phyloP scores from a whole-genome alignment of 306 rosid genomes.

The Biancaea sappan region DNA sequence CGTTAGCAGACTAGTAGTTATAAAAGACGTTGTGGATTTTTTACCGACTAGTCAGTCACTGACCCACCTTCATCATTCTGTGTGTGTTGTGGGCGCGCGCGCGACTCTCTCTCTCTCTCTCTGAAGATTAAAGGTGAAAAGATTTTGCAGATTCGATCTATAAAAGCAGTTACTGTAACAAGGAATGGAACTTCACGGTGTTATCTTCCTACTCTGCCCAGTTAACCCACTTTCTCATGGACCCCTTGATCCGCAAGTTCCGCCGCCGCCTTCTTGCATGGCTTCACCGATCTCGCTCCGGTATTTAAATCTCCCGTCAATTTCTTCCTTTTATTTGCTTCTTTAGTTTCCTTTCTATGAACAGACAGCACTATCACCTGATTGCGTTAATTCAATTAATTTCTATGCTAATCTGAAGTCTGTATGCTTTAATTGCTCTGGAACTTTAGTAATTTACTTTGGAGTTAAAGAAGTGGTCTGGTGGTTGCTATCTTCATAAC shows the following conservation, averaged over 20 bases:
- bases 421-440: neutral
- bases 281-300: conserved; percentile 86
- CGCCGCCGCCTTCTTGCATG: conserved; percentile 69
- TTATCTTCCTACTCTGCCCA: conserved; percentile 33
- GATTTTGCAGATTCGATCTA: conserved; percentile 39
- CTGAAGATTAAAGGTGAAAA: conserved; percentile 6
- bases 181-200: conserved; percentile 49
- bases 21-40: neutral
- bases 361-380: neutral
- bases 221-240: conserved; percentile 45
- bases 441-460: neutral
- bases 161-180: conserved; percentile 10
- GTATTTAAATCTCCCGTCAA: conserved; percentile 35
- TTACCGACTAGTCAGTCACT: conserved; percentile 13
- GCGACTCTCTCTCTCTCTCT: neutral
- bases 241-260: conserved; percentile 67
- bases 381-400: neutral
- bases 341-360: neutral
- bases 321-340: neutral
- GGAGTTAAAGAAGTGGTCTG: neutral
- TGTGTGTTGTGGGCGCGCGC: too few relatives aligned
- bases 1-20: neutral
- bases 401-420: neutral
- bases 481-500: neutral
- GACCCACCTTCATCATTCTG: conserved; percentile 35